Evolutionary conservation across 352 stramenopile genomes (phyloP), one percentile per base, ranked within the genome.

Genomic region (Globisporangium heterothallicum): DNA sequence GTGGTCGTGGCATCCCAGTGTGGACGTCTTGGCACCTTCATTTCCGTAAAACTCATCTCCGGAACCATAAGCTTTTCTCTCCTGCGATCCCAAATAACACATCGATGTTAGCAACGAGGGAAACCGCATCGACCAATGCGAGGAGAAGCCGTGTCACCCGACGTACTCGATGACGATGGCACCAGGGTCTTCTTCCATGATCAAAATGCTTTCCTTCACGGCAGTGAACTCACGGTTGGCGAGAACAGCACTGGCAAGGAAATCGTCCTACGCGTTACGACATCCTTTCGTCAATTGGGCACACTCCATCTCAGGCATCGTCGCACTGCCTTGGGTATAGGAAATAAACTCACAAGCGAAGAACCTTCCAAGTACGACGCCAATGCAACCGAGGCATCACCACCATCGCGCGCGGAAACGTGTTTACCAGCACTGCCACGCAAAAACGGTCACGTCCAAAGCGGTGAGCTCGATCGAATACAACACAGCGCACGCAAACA

Each of bases 21-120:
- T 7, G 97, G 97, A 26, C 97, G 88, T 53, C 96, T 77, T 16
- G 97, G 97, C 42, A 99, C 96, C 42, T 92, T 95, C 57, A 99
- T 80, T 66, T 98, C 92, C 16, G 87, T 67, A 59, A 98, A 99
- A 41, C 70, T 81, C 79, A 97, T 96, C 63, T 88, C 74, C 0
- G 84, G 77, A 40, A 86, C 56, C 29, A 80, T 49, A 26, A 70
- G 64, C 27, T 77, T 73, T 30, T 78, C 65, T 22, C 71, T 72
- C 35, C 83, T 92, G 49, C 16, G 52, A 26, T 24, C 5, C 48
- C 9, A 25, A 38, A 21, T n/a, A 43, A 18, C 9, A 43, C 6
- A 4, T 26, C 12, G 19, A 12, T 13, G 7, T 47, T n/a, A 35
- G 9, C 19, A 29, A n/a, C 25, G 22, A 30, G 32, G 21, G 3